Conservation (phyloP, 306 rosid species). For the Quercus aquifolioides region DNA sequence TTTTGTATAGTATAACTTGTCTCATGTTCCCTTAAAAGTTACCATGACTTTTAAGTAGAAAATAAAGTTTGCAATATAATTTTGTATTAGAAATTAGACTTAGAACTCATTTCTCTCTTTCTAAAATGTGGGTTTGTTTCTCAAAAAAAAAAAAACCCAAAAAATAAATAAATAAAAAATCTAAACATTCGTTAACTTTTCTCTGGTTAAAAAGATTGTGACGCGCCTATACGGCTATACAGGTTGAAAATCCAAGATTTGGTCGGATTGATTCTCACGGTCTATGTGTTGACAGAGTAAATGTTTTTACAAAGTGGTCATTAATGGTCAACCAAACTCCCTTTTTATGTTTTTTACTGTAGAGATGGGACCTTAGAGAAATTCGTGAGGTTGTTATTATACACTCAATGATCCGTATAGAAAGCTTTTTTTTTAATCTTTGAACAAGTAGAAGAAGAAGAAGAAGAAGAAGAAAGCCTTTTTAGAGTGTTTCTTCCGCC, state of each 20-base stretch:
- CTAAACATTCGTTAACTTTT: no score
- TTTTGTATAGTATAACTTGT: accelerated
- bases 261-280: no score
- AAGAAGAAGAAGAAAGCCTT: conserved; percentile 13
- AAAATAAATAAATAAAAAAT: no score
- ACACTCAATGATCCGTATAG: conserved; percentile 33
- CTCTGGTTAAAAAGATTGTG: no score
- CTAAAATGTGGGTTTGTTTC: accelerated
- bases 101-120: no score
- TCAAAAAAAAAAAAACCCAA: no score
- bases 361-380: neutral
- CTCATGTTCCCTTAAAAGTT: accelerated
- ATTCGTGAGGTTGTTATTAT: conserved; percentile 18
- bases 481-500: conserved; percentile 16
- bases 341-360: neutral
- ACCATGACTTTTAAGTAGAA: accelerated
- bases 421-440: conserved; percentile 18
- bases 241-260: no score
- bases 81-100: no score
- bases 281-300: neutral
- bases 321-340: neutral
- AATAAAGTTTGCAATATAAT: accelerated
- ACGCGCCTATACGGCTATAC: no score
- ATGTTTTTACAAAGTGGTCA: neutral
- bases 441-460: conserved; percentile 13